Base-by-base conservation (phyloP, 495 filamentous ascomycete species). In the Penicillium nucicola region DNA sequence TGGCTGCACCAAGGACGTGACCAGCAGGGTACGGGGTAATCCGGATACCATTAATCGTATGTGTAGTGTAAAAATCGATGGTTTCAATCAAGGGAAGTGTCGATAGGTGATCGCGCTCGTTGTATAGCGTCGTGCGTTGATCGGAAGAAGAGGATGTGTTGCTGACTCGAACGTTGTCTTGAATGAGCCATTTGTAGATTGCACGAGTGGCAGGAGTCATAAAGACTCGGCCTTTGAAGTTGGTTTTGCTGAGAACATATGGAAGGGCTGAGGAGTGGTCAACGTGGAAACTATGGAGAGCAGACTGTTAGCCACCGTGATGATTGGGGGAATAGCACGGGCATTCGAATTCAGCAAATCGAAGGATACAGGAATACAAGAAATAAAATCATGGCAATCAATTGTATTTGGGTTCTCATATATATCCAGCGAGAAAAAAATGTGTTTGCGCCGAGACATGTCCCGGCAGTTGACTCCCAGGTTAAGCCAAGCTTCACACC, bases 191-290 rank as follows among this genome's bases (percentile, higher is more conserved):
- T 76, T 97, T 97, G 79, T 98, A 98, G 69, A 98, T 98, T 52
- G 93, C 93, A 70, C 97, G 97, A 19, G 93, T 98, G 5, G 93
- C 88, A 73, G 97, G 93, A 20, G 93, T 98, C 92, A 97, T 98
- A 74, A 97, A 97, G 49, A 97, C 91, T 22, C 92, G 84, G 45
- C 93, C 93, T 55, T 87, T 85, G 79, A 98, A 98, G 63, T 95
- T 96, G 39, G 93, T 97, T 71, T 98, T 97, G 50, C 92, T 86
- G 64, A 98, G 82, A 48, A 98, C 93, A 68, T 97, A 98, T 30
- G 93, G 93, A 20, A 98, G 78, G 14, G 92, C 93, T 17, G 92
- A 92, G 4, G 93, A 95, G 74, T 98, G 93, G 68, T 98, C 93
- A 58, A 97, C 79, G 60, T 98, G 93, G 70, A 97, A 98, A 86